Conservation (phyloP, 2,329 filamentous ascomycete genomes). For the Trichoderma breve region DNA sequence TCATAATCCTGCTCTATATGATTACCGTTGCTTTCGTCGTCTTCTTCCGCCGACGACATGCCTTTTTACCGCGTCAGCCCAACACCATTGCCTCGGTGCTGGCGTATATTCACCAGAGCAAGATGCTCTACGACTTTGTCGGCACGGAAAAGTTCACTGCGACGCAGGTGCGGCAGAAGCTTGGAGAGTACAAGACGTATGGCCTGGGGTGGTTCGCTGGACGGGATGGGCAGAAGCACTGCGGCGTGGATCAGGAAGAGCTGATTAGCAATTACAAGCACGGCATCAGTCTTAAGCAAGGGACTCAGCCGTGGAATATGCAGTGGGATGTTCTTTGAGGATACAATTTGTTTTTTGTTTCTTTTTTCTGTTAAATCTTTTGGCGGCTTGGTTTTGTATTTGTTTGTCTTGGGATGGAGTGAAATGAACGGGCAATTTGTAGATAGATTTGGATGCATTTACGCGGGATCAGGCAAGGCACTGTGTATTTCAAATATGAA, state of each 20-base stretch:
- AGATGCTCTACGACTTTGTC: constrained; percentile 76
- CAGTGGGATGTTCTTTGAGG: constrained; percentile 40
- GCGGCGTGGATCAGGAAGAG: constrained; percentile 76
- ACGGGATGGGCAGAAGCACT: constrained; percentile 69
- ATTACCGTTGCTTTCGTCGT: constrained; percentile 57
- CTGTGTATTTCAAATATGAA: neutral
- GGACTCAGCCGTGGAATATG: constrained; percentile 53
- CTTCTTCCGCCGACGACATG: constrained; percentile 60
- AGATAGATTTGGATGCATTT: constrained; percentile 4
- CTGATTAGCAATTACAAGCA: constrained; percentile 64
- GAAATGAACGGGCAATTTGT: neutral
- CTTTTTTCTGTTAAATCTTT: neutral
- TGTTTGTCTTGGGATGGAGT: neutral
- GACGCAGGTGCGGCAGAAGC: constrained; percentile 57
- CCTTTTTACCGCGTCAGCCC: constrained; percentile 74
- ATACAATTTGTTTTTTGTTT: neutral
- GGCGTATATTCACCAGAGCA: constrained; percentile 75
- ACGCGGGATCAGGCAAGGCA: neutral
- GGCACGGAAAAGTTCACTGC: constrained; percentile 63
- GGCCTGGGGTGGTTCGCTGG: constrained; percentile 76
- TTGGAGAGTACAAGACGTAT: constrained; percentile 63
- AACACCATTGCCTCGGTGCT: constrained; percentile 75
- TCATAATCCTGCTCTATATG: constrained; percentile 66
- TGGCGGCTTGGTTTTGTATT: neutral
- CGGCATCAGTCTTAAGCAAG: constrained; percentile 50